Evolutionary conservation across 371 early-diverging fungal species (phyloP).

Genomic region (Rhizopus arrhizus): DNA sequence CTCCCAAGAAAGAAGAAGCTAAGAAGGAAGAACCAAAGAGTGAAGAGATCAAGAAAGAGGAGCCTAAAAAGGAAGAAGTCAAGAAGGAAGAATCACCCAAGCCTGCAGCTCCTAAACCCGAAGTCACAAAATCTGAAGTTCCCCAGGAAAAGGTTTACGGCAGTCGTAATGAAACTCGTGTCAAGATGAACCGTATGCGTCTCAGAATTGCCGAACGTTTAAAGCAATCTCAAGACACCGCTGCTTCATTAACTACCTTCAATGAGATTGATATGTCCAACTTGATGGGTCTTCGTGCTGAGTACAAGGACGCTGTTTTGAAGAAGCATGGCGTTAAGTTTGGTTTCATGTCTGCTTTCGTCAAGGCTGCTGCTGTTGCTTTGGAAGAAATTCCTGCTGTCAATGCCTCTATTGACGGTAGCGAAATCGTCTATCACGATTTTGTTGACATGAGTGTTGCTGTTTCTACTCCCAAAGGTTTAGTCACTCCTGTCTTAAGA

Average conservation of each 20-base stretch:
- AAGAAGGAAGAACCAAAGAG: constrained; percentile 47
- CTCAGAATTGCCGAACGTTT: constrained; percentile 89
- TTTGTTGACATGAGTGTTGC: constrained; percentile 95
- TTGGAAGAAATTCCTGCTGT: constrained; percentile 89
- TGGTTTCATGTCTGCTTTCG: constrained; percentile 97
- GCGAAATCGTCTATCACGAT: constrained; percentile 88
- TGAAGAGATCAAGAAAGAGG: constrained; percentile 38
- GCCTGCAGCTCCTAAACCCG: constrained; percentile 42
- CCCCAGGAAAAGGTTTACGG: constrained; percentile 37
- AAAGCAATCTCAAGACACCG: constrained; percentile 95
- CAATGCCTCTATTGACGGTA: constrained; percentile 90
- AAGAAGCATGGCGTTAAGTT: constrained; percentile 96
- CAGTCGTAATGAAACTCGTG: constrained; percentile 67
- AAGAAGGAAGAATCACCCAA: constrained; percentile 34
- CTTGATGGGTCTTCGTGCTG: constrained; percentile 84
- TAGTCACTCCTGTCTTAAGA: constrained; percentile 95
- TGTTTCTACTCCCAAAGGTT: constrained; percentile 97
- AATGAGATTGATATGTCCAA: constrained; percentile 98
- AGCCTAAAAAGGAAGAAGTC: constrained; percentile 38
- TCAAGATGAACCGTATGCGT: constrained; percentile 98
- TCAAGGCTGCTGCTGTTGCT: constrained; percentile 86
- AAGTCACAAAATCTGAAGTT: constrained; percentile 31
- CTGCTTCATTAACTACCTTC: constrained; percentile 97
- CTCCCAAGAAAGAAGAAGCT: constrained; percentile 51
- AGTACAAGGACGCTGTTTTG: constrained; percentile 91